Percentiles rank a stretch among this genome's conserved stretches.
These are phyloP conservation scores for Besnoitia besnoiti DNA, from an alignment of 169 alveolate species.

Conservation along the genomic window DNA sequence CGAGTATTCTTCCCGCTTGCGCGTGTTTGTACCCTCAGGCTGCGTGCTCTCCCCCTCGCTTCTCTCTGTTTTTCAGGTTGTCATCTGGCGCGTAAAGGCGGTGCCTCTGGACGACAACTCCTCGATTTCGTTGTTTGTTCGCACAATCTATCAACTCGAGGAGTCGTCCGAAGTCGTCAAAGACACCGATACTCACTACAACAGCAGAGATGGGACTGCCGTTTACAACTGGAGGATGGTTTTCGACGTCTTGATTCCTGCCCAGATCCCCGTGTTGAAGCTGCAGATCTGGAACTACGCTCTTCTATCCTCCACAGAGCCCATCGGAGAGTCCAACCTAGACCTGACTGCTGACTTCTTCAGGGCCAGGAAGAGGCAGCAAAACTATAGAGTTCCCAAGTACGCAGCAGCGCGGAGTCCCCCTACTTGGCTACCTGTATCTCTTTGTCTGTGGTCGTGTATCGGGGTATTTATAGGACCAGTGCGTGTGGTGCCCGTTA, in stretches of 20 bases:
- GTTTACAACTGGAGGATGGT: constrained; percentile 90
- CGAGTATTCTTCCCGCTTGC: too few species aligned
- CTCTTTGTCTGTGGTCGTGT: too few species aligned
- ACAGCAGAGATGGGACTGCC: constrained; percentile 89
- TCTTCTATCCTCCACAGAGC: constrained; percentile 80
- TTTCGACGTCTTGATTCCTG: constrained; percentile 85
- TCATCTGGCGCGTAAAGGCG: constrained; percentile 88
- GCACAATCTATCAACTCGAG: constrained; percentile 84
- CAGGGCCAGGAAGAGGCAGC: constrained; percentile 80
- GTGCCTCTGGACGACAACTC: constrained; percentile 86
- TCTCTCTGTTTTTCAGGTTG: constrained; percentile 67
- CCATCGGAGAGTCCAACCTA: constrained; percentile 85
- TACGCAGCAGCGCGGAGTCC: not conserved
- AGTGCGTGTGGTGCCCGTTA: not conserved
- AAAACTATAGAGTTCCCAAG: constrained; percentile 80
- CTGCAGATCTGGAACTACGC: constrained; percentile 83
- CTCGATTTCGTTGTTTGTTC: constrained; percentile 84
- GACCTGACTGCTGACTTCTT: constrained; percentile 84
- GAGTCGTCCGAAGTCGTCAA: constrained; percentile 75
- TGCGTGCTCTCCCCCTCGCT: too few species aligned
- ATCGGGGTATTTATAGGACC: not conserved
- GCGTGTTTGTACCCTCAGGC: too few species aligned
- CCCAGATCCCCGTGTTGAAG: constrained; percentile 83
- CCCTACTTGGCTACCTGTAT: not conserved
- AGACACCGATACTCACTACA: constrained; percentile 89